Evolutionary conservation across 805 yeast genomes (phyloP), one percentile per base, ranked within the genome.

Genomic region (Suhomyces sp.): DNA sequence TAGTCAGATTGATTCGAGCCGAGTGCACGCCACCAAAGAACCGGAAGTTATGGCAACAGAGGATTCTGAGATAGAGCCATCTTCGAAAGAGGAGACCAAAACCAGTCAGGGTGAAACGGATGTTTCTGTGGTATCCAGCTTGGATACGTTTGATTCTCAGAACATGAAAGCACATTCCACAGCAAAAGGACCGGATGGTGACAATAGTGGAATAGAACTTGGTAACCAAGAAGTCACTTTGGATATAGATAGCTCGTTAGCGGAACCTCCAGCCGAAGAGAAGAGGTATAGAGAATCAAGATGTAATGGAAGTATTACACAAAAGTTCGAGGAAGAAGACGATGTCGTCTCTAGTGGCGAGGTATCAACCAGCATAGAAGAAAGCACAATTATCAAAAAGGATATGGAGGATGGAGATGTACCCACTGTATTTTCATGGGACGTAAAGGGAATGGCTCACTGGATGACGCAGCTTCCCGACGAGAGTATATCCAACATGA

Each of bases 401-500:
- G n/a, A 27, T 27, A 27, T 27, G 12, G 31, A 10, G n/a, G n/a
- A 12, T 10, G n/a, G 22, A 9, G 41, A 17, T 17, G 20, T 22
- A 10, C 31, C 31, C 4, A 37, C 41, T 9, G 41, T 37, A 4
- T 19, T 37, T 3, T 37, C 41, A 10, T 41, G 44, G 44, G 44
- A 41, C 12, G 44, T 41, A 20, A 41, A 41, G 27, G 29, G 29
- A 21, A 21, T 41, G 29, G 44, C 29, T 20, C 44, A 41, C 25
- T 41, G 44, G 44, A 41, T 41, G 44, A 22, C 25, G 17, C 21
- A 25, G 15, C 17, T 31, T 29, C 31, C 46, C 19, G 54, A 56
- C 29, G 50, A 49, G 0, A 65, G 61, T 3, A 49, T 68, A n/a
- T 52, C 48, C 12, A 21, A 22, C 2, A 44, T 71, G 51, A 43